These are phyloP conservation scores for Boletus sp. DNA, from an alignment of 1,284 basidiomycete genomes.

Conservation along the genomic window DNA sequence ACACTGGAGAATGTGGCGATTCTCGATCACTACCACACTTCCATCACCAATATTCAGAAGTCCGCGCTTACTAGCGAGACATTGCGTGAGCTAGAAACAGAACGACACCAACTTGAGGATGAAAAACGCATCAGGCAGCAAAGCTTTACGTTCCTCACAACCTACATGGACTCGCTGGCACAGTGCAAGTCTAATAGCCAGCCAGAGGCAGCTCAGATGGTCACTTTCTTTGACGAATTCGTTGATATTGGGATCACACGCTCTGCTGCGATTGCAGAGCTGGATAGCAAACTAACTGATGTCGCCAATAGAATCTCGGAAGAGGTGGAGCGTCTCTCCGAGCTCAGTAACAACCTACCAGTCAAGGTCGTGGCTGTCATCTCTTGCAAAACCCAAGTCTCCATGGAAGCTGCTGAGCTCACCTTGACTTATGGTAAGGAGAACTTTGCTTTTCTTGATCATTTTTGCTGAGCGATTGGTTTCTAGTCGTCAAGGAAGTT, in stretches of 20 bases:
- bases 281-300: slow-evolving; percentile 19
- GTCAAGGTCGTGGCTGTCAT: slow-evolving; percentile 12
- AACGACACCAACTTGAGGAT: slow-evolving; percentile 16
- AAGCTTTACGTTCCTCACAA: slow-evolving; percentile 24
- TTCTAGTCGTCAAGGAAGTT: slow-evolving; percentile 15
- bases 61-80: slow-evolving; percentile 1
- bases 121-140: slow-evolving; percentile 22
- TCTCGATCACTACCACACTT: slow-evolving; percentile 16
- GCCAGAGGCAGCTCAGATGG: slow-evolving; percentile 15
- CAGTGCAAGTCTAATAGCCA: slow-evolving; percentile 14
- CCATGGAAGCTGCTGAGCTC: slow-evolving; percentile 13
- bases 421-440: slow-evolving; percentile 22
- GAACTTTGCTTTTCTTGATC: neutral
- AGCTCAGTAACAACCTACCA: neutral
- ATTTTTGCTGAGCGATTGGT: neutral
- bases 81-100: slow-evolving; percentile 11
- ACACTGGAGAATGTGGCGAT: slow-evolving; percentile 12
- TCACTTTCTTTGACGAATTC: slow-evolving; percentile 25
- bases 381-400: neutral
- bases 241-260: slow-evolving; percentile 19
- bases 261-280: slow-evolving; percentile 16
- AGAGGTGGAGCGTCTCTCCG: slow-evolving; percentile 13
- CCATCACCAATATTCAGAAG: too few relatives aligned
- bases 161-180: slow-evolving; percentile 29
- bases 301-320: slow-evolving; percentile 12